Evolutionary conservation across 1,284 basidiomycete species (phyloP), one percentile per base, ranked within the genome.

Genomic region (Ganoderma lingzhi): DNA sequence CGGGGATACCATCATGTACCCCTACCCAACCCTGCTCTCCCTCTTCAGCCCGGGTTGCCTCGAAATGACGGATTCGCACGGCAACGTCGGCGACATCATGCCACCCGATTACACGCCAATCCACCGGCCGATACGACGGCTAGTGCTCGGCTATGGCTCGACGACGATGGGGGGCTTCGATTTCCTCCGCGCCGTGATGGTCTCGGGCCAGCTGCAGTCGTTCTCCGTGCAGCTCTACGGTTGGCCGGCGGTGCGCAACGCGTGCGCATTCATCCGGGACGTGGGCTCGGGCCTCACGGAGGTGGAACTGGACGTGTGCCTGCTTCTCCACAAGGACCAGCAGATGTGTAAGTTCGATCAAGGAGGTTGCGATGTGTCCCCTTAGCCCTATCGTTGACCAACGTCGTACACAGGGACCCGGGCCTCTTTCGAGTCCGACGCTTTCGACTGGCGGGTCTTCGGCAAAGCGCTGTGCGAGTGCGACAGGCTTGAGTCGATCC

Each of bases 181-280:
- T 14, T 55, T 23, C 19, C 63, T 51, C 41, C 48, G 45, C 35
- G 65, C 63, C 45, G 63, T 63, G 37, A 63, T 60, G 28, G 66
- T 35, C 12, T 28, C 51, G 2, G 59, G 39, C 14, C 32, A 39
- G 39, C 63, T 53, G 23, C 51, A 53, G 28, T 53, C 23, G 23
- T 30, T 53, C 23, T 3, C 28, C 12, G 9, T 12, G 3, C 51
- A 30, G 28, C 28, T 53, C 23, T 53, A 30, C 28, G 14, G 28
- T 3, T 53, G 51, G 51, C 10, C 4, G 4, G 23, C 51, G 23
- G 14, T 53, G 23, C 51, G 28, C 12, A 53, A 30, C 51, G 51
- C 51, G 1, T 53, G n/a, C 3, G n/a, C 51, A 10, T 53, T 53
- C 28, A 53, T 53, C 9, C n/a, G n/a, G 23, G 51, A 53, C 10